Evolutionary conservation across 2,329 filamentous ascomycete genomes (phyloP).

Genomic region (Aspergillus sp.): DNA sequence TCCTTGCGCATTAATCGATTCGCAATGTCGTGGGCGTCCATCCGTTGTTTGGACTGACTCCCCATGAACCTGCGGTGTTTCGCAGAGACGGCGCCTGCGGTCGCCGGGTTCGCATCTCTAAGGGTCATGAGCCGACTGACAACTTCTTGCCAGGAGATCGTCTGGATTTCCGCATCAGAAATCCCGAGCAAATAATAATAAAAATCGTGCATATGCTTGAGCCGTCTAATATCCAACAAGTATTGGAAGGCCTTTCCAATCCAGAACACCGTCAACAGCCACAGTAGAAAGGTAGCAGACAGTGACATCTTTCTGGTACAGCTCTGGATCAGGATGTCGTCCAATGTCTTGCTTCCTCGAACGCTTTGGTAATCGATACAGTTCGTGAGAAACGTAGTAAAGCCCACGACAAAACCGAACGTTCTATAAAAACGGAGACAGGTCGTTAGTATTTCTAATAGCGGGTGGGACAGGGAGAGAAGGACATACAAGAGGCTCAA

Average conservation of each 20-base stretch:
- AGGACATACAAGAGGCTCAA: conserved; percentile 68
- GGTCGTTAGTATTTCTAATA: no score
- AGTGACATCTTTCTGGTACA: conserved; percentile 75
- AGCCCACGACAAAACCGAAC: conserved; percentile 75
- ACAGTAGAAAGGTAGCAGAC: conserved; percentile 73
- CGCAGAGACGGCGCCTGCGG: conserved; percentile 61
- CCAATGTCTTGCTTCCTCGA: conserved; percentile 59
- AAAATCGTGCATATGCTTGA: conserved; percentile 79
- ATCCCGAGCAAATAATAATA: conserved; percentile 80
- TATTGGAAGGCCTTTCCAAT: conserved; percentile 75
- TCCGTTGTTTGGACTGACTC: conserved; percentile 85
- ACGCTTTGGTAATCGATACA: conserved; percentile 80
- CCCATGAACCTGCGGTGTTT: conserved; percentile 63
- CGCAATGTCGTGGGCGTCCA: conserved; percentile 95
- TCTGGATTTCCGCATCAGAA: conserved; percentile 83
- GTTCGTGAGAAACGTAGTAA: conserved; percentile 79
- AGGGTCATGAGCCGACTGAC: conserved; percentile 81
- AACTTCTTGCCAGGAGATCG: conserved; percentile 88
- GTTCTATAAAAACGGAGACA: conserved; percentile 51
- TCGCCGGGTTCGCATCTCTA: conserved; percentile 82
- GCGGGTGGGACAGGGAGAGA: neutral
- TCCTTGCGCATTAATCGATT: conserved; percentile 95
- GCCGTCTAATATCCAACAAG: conserved; percentile 67
- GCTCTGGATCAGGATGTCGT: conserved; percentile 65
- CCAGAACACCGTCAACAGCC: conserved; percentile 83